Conservation (phyloP, 176 grass and related monocot species). For the Otatea glauca region DNA sequence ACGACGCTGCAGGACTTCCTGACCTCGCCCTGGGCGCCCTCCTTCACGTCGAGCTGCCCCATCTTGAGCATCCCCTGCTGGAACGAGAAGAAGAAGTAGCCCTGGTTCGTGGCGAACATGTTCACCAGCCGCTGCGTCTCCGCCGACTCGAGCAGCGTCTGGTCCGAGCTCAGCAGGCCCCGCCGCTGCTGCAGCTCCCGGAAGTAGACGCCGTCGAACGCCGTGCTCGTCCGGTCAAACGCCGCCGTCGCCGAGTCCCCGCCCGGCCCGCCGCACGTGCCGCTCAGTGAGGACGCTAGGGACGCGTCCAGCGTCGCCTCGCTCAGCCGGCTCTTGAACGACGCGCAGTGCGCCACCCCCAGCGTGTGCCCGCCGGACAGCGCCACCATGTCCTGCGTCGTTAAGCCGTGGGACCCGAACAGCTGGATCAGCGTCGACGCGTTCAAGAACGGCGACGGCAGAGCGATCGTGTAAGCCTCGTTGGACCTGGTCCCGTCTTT, state of each 20-base stretch:
- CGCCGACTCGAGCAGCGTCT: constrained; percentile 68
- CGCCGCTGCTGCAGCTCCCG: constrained; percentile 56
- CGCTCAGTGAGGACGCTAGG: constrained; percentile 34
- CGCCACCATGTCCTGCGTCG: constrained; percentile 66
- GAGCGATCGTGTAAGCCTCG: constrained; percentile 62
- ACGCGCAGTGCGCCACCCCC: constrained; percentile 64
- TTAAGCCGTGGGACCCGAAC: constrained; percentile 62
- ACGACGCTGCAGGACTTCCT: constrained; percentile 60
- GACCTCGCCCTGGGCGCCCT: constrained; percentile 66
- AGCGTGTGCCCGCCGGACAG: constrained; percentile 80
- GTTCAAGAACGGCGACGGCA: constrained; percentile 60
- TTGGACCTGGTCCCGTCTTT: constrained; percentile 69
- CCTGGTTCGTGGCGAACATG: constrained; percentile 65
- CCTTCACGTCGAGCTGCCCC: constrained; percentile 84
- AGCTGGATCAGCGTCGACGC: constrained; percentile 52
- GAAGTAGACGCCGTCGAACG: constrained; percentile 76
- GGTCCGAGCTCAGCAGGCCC: constrained; percentile 76
- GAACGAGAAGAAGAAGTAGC: constrained; percentile 82
- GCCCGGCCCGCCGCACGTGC: constrained; percentile 36
- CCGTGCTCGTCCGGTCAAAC: constrained; percentile 66
- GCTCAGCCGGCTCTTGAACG: constrained; percentile 56
- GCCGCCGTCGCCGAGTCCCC: constrained; percentile 56
- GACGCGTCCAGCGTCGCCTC: constrained; percentile 58
- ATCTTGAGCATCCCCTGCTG: constrained; percentile 84
- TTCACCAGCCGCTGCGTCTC: constrained; percentile 65